Conservation (phyloP, 441 rosid genomes). For the Pelargonium cotyledonis region DNA sequence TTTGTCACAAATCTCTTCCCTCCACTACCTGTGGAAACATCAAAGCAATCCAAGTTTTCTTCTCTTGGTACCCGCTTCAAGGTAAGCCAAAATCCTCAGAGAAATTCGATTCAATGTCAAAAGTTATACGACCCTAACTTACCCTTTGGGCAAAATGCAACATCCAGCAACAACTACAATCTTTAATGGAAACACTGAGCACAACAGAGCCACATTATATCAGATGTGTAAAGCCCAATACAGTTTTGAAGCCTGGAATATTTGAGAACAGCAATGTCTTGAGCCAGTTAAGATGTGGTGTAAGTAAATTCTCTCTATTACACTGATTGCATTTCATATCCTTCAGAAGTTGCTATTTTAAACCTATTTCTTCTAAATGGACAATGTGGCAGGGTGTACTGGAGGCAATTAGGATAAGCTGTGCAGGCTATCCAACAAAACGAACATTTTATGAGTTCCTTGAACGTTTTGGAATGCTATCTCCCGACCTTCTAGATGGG, state of each 20-base stretch:
- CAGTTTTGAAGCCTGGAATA: slow-evolving; percentile 88
- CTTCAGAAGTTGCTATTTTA: slow-evolving; percentile 11
- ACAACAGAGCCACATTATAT: slow-evolving; percentile 99
- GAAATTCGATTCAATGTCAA: slow-evolving; percentile 14
- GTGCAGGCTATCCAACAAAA: slow-evolving; percentile 99
- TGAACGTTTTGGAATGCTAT: slow-evolving; percentile 95
- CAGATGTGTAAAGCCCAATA: slow-evolving; percentile 99
- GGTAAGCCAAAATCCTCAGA: slow-evolving; percentile 38
- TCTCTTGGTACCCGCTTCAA: slow-evolving; percentile 97
- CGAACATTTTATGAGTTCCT: slow-evolving; percentile 96
- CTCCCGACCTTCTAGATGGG: slow-evolving; percentile 94
- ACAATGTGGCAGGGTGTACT: slow-evolving; percentile 72
- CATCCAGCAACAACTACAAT: slow-evolving; percentile 94
- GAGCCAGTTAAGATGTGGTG: slow-evolving; percentile 98
- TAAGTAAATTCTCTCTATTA: slow-evolving; percentile 46
- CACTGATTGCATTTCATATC: slow-evolving; percentile 4
- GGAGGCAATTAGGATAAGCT: slow-evolving; percentile 99
- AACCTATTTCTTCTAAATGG: slow-evolving; percentile 1
- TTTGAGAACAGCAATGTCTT: slow-evolving; percentile 91
- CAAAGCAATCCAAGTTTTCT: slow-evolving; percentile 95
- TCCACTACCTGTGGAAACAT: slow-evolving; percentile 83
- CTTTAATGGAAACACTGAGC: slow-evolving; percentile 94
- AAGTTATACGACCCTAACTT: slow-evolving; percentile 17
- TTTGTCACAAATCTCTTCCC: slow-evolving; percentile 89
- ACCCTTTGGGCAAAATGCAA: slow-evolving; percentile 17